Base-by-base conservation (phyloP, 768 basidiomycete species). In the Naematelia aurantialba region DNA sequence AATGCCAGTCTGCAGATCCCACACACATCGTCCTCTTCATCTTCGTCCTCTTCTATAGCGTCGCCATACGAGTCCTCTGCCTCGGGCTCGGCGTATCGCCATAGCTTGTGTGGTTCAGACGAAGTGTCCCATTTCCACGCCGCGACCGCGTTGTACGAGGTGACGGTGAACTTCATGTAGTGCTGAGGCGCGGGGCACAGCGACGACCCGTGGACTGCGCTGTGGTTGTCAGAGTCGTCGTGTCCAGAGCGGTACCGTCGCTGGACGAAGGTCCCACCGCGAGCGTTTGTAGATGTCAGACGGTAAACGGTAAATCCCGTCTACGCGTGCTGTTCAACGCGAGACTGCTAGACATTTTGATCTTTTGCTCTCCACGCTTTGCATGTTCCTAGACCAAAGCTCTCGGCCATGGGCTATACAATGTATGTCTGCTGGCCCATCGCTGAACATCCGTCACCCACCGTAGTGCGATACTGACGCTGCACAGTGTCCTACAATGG, bases 1-100 rank as follows among this genome's bases (percentile, higher is more conserved):
- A 86, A 98, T 0, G 68, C 69, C 56, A 67, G 52, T 49, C 67
- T 60, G 56, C 69, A 72, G 29, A 70, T 74, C 25, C 70, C 71
- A 58, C 71, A 70, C 5, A 70, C 73, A 21, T 73, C 73, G 46
- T 74, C 70, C 17, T 70, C 68, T 21, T 70, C 71, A 26, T 73
- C 68, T 24, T 63, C 61, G 27, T 66, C 60, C n/a, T 56, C 59
- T 26, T 64, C 69, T 22, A 68, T 66, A n/a, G n/a, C n/a, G 12
- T 72, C 68, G 13, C 68, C 64, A 14, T 60, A 42, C 19, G 61
- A 60, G 5, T 55, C 66, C 25, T 60, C 55, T 11, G 67, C 58
- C 1, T 42, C 53, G 25, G 54, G 26, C 14, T 45, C 21, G 8
- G 66, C 60, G 51, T 67, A 69, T 25, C 64, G 57, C 48, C 67